phyloP scores from a whole-genome alignment of 164 flowering plant genomes.

The Kingdonia uniflora region DNA sequence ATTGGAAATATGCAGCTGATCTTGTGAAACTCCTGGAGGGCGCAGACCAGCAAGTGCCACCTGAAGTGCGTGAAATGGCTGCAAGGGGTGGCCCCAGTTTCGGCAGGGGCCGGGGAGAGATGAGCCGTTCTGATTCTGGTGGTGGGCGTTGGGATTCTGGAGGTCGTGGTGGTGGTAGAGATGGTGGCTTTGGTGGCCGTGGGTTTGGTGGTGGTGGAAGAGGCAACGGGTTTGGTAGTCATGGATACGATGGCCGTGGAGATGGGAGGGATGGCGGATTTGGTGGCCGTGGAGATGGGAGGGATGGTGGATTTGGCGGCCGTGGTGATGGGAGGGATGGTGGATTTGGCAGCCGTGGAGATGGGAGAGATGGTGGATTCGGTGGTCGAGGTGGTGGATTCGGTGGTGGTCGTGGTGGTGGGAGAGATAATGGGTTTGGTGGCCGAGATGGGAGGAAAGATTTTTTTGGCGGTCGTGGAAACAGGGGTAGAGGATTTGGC shows the following conservation, averaged over 20 bases:
- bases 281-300: slow-evolving; percentile 35
- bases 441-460: slow-evolving; percentile 43
- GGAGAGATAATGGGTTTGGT: slow-evolving; percentile 32
- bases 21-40: slow-evolving; percentile 80
- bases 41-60: slow-evolving; percentile 86
- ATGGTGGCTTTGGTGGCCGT: background rate
- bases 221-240: too few species aligned
- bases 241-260: too few species aligned
- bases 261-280: slow-evolving; percentile 34
- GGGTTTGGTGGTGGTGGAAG: slow-evolving; percentile 13
- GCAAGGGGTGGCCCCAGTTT: slow-evolving; percentile 52
- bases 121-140: slow-evolving; percentile 22
- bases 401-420: slow-evolving; percentile 27
- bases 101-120: slow-evolving; percentile 41
- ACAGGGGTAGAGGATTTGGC: slow-evolving; percentile 49
- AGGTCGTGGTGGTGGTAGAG: background rate
- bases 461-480: slow-evolving; percentile 34
- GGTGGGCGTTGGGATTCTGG: background rate
- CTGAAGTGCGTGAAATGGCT: slow-evolving; percentile 67
- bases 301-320: slow-evolving; percentile 21
- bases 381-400: slow-evolving; percentile 8
- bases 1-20: slow-evolving; percentile 81
- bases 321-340: slow-evolving; percentile 26
- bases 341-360: slow-evolving; percentile 33
- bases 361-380: slow-evolving; percentile 7